Base-by-base conservation (phyloP, 345 rosid species). In the Populus euphratica region DNA sequence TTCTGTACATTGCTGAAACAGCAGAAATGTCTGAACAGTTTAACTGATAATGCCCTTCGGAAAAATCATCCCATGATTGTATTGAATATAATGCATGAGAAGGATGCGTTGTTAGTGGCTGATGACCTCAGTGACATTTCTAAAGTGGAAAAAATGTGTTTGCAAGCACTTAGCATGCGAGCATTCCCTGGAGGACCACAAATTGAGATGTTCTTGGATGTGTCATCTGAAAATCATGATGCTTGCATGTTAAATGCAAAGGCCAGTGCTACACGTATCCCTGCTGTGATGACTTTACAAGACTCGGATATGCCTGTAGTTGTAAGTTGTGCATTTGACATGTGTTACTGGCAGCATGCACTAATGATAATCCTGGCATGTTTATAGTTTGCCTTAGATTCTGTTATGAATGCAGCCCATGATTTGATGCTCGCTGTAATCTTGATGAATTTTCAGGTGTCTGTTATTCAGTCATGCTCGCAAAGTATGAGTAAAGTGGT, bases 61-160 rank as follows among this genome's bases (percentile, higher is more conserved):
- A 93, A 90, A 85, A 90, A 88, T 33, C 92, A 90, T 80, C 95
- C 94, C 0, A 83, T 90, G 78, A 87, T 96, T 52, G 82, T 96
- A 80, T 73, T 75, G 27, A 93, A 96, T 82, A 81, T 93, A n/a
- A 71, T 75, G 81, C 97, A 93, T 63, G 93, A 93, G 82, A 93
- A 93, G 84, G 77, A 72, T 59, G 50, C 85, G 6, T 76, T 82
- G 74, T 41, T 85, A 77, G 69, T 74, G 69, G 75, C 87, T 78
- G 92, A 88, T 81, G 91, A 92, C 78, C 79, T 82, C 14, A 85
- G 80, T 23, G 91, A 88, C 10, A 49, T 86, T 76, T 78, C 86
- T 27, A 92, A 88, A 82, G 54, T 88, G 76, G 98, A 93, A 83
- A 88, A 86, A 74, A 87, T 83, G 77, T 96, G 93, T 80, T 86